Evolutionary conservation across 2,329 filamentous ascomycete species (phyloP).

Genomic region (Ambrosiella cleistominuta): DNA sequence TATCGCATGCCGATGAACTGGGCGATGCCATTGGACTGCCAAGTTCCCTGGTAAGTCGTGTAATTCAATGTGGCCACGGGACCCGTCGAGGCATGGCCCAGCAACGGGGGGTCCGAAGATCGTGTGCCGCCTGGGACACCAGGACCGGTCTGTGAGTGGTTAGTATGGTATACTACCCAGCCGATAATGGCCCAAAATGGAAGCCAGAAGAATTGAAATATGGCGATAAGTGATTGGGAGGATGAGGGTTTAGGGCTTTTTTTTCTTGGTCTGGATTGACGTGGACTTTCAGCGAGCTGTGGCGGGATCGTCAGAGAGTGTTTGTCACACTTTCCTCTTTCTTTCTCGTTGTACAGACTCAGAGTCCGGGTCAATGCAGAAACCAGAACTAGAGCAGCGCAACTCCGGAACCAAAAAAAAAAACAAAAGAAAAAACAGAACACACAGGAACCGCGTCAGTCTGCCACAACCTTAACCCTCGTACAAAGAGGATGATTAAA

Average conservation of each 20-base stretch:
- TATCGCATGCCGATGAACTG: constrained; percentile 23
- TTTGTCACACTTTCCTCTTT: too few relatives aligned
- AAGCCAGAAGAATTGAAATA: not conserved
- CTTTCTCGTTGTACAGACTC: too few relatives aligned
- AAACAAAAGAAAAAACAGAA: too few relatives aligned
- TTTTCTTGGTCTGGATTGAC: too few relatives aligned
- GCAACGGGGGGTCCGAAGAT: not conserved
- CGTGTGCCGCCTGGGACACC: constrained; percentile 3
- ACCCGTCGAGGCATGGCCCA: not conserved
- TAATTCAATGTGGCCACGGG: constrained; percentile 3
- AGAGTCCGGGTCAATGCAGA: too few relatives aligned
- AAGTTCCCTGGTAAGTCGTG: constrained; percentile 5
- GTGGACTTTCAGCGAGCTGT: too few relatives aligned
- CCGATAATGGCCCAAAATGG: not conserved
- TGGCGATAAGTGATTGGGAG: not conserved
- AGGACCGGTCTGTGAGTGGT: not conserved
- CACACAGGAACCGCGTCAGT: too few relatives aligned
- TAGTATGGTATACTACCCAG: not conserved
- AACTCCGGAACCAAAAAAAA: too few relatives aligned
- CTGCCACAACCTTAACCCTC: too few relatives aligned
- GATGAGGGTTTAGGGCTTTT: not conserved
- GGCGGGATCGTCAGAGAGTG: too few relatives aligned
- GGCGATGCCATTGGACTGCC: constrained; percentile 7
- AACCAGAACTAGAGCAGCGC: too few relatives aligned
- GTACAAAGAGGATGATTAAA: too few relatives aligned